Evolutionary conservation across 2,329 filamentous ascomycete genomes (phyloP).

Genomic region (Phialophora chinensis): DNA sequence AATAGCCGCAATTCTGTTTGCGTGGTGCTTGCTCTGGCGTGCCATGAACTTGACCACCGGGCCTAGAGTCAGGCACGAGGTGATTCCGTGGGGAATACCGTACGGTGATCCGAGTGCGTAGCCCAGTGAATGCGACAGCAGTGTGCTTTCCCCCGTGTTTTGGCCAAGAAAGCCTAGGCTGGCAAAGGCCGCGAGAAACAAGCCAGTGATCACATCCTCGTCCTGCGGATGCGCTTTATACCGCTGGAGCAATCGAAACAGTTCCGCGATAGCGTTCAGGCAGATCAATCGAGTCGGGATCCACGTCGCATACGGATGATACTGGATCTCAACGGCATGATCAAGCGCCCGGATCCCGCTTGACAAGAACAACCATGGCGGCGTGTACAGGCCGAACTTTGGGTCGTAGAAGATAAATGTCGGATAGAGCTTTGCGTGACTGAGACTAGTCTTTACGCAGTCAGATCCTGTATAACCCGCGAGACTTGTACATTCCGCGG

Average conservation of each 20-base stretch:
- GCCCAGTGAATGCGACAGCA: slow-evolving; percentile 49
- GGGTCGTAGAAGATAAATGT: no score
- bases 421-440: no score
- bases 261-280: slow-evolving; percentile 51
- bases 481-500: no score
- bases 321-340: slow-evolving; percentile 61
- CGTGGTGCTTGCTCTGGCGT: no score
- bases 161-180: slow-evolving; percentile 57
- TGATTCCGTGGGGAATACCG: slow-evolving; percentile 62
- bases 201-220: slow-evolving; percentile 56
- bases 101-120: slow-evolving; percentile 63
- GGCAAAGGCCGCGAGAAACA: slow-evolving; percentile 60
- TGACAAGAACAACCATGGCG: no score
- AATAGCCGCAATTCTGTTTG: no score
- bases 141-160: no score
- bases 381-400: no score
- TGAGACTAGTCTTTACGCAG: no score
- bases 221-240: slow-evolving; percentile 50
- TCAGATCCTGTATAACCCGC: no score
- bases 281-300: slow-evolving; percentile 55
- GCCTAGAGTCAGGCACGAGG: slow-evolving; percentile 60
- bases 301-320: slow-evolving; percentile 59
- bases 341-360: slow-evolving; percentile 53
- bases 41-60: no score
- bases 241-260: slow-evolving; percentile 56